Evolutionary conservation across 2,329 filamentous ascomycete genomes (phyloP), one percentile per base, ranked within the genome.

Genomic region (Hypoxylon sp.): DNA sequence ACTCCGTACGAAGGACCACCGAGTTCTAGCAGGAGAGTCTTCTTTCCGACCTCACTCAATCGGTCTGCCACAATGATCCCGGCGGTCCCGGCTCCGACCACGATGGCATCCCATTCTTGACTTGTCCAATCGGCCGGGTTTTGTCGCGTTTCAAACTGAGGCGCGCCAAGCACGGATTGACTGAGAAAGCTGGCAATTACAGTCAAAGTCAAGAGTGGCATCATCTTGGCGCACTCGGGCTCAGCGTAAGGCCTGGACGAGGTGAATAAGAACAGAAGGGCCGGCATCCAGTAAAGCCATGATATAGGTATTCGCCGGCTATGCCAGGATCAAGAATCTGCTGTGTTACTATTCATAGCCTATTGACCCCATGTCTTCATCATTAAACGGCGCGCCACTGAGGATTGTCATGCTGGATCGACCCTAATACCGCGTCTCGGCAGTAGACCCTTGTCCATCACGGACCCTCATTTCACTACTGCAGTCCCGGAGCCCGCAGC

Each of bases 31-130:
- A 87, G 77, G 25, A 87, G 78, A 0, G 84, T 86, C 68, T 81
- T 82, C 67, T 84, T 81, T 29, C 84, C 83, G 9, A 81, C 81
- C 67, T 84, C 83, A 55, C 83, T 84, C 74, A 87, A 76, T 52
- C 82, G 76, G 55, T 84, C 82, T 29, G 84, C 83, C 32, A 83
- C 80, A 29, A 86, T 83, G 55, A 87, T 84, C 5, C 84, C 84
- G 6, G 83, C 83, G 6, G 84, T 82, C 29, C 84, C 84, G 34
- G 83, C 81, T n/a, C 82, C 82, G 16, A 84, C 78, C 14, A 85
- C 74, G 48, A 85, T 83, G 34, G 70, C 74, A 43, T 76, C 73
- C 71, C 75, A 80, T 63, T 73, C 57, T 45, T 75, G 55, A 9
- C 46, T 50, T 6, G 67, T 61, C 76, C 76, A 78, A 16, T 72